Evolutionary conservation across 1,284 basidiomycete species (phyloP).

Genomic region (Ganoderma sinense): DNA sequence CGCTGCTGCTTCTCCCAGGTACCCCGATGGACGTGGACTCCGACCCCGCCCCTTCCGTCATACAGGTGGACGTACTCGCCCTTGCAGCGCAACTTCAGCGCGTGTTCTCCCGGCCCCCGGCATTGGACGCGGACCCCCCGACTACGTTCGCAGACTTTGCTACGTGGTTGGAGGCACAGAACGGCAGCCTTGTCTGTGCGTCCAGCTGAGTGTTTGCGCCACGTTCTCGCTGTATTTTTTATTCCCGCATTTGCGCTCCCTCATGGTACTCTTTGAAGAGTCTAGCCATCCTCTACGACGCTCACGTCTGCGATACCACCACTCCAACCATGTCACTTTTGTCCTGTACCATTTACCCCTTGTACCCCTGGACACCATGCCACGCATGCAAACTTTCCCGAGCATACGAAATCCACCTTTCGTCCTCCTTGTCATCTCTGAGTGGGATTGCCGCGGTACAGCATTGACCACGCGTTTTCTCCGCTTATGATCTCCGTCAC

Average conservation of each 20-base stretch:
- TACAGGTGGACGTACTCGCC: background rate
- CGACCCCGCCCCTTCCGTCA: background rate
- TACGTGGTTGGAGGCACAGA: background rate
- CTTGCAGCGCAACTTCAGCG: background rate
- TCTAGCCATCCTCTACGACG: background rate
- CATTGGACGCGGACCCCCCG: background rate
- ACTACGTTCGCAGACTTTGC: background rate
- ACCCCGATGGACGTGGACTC: background rate
- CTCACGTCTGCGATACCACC: background rate
- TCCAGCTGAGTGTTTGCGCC: background rate
- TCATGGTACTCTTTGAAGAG: background rate
- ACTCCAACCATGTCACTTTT: background rate
- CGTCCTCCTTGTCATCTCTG: too few relatives aligned
- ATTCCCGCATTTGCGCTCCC: background rate
- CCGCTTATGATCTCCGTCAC: too few relatives aligned
- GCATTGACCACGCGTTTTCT: too few relatives aligned
- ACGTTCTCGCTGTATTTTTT: background rate
- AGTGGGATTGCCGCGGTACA: too few relatives aligned
- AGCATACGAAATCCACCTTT: too few relatives aligned
- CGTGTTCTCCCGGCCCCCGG: background rate
- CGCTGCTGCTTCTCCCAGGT: too few relatives aligned
- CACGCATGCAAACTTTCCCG: too few relatives aligned
- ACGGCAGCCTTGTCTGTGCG: background rate
- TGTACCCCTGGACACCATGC: background rate
- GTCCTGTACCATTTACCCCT: background rate